Evolutionary conservation across 495 filamentous ascomycete species (phyloP).

Genomic region (Aspergillus coremiiformis): DNA sequence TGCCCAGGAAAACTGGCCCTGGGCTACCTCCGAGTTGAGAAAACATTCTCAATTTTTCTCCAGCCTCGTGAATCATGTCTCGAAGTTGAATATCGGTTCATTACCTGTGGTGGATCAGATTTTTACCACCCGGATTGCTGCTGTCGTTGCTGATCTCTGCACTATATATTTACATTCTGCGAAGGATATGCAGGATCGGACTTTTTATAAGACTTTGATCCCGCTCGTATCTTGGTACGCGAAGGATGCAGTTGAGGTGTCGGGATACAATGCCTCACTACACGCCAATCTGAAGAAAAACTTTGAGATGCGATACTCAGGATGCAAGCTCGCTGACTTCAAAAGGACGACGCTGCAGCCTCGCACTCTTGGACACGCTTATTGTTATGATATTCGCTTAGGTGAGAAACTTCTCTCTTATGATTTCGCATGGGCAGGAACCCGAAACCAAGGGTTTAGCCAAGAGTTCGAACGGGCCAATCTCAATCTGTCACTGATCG

Average conservation of each 20-base stretch:
- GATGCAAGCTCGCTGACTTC: slow-evolving; percentile 63
- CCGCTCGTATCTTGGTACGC: slow-evolving; percentile 69
- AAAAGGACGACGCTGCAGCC: slow-evolving; percentile 61
- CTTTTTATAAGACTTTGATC: slow-evolving; percentile 60
- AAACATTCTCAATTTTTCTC: slow-evolving; percentile 66
- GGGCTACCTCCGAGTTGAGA: slow-evolving; percentile 71
- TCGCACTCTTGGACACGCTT: slow-evolving; percentile 59
- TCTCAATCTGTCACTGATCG: slow-evolving; percentile 80
- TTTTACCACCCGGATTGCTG: slow-evolving; percentile 63
- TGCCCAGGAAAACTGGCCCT: slow-evolving; percentile 87
- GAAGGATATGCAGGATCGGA: slow-evolving; percentile 60
- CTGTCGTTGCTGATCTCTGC: slow-evolving; percentile 76
- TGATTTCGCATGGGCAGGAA: slow-evolving; percentile 68
- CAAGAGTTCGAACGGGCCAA: slow-evolving; percentile 81
- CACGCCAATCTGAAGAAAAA: slow-evolving; percentile 81
- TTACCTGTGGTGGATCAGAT: slow-evolving; percentile 36
- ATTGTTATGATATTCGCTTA: slow-evolving; percentile 72
- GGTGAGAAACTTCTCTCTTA: slow-evolving; percentile 67
- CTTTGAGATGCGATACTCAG: slow-evolving; percentile 66
- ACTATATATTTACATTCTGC: slow-evolving; percentile 84
- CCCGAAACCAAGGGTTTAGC: slow-evolving; percentile 59
- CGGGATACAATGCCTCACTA: slow-evolving; percentile 75
- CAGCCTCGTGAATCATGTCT: slow-evolving; percentile 60
- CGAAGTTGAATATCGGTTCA: slow-evolving; percentile 47
- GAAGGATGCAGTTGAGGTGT: slow-evolving; percentile 62